Evolutionary conservation across 1,139 yeast genomes (phyloP), one percentile per base, ranked within the genome.

Genomic region (Sugiyamaella grinbergsii): DNA sequence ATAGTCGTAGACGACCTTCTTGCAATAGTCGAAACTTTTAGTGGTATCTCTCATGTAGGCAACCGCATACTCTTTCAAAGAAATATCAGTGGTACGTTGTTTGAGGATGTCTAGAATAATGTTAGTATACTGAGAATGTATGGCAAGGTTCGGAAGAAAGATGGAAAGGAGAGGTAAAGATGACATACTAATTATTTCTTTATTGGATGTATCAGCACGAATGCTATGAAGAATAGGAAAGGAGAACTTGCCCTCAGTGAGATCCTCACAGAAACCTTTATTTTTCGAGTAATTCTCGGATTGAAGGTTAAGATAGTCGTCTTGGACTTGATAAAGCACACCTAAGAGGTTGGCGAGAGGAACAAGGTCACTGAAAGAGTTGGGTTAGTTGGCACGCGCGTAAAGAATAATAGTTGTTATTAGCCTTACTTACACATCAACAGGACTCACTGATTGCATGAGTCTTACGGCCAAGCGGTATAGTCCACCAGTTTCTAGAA

Each of bases 231-330:
- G 78, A 5, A 90, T 81, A 0, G 96, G 96, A 56, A 87, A 83
- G 0, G 95, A 85, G 54, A 85, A 79, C 67, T 90, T 91, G 0
- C 97, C 97, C 66, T 90, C 97, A 0, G 90, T 79, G 34, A 90
- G 75, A 63, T 90, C 97, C 60, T 90, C 96, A 48, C 95, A 89
- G 50, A 78, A 80, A 0, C 96, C 96, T 67, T 90, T 89, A 72
- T 82, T 81, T 31, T 75, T 73, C 13, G 74, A 69, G 69, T 86
- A 83, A 26, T 49, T 59, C 18, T 68, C 71, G 52, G 80, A 80
- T 23, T 75, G 75, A 47, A 87, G 68, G 62, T 88, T 87, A 57
- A 85, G 68, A 59, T 82, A 83, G 64, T 89, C 96, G 63, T 90
- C 97, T 58, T 87, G 76, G 38, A 90, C 77, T 65, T 90, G 98